Evolutionary conservation across 1,284 basidiomycete genomes (phyloP), one percentile per base, ranked within the genome.

Genomic region (Cutaneotrichosporon sp.): DNA sequence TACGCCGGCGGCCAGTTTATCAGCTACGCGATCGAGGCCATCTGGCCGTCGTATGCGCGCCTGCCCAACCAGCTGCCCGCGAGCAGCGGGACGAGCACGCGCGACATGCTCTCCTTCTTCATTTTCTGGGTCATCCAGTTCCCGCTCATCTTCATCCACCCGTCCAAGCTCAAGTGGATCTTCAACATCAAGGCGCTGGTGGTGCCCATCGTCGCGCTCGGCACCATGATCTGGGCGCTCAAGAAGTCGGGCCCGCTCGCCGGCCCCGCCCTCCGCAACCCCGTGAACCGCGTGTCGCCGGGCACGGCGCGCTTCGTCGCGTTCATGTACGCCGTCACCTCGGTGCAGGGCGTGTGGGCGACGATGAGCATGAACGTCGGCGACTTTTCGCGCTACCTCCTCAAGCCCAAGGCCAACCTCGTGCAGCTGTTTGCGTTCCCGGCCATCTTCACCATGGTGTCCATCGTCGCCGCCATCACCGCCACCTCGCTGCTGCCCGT

Each of bases 71-170:
- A 81, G 52, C 82, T 92, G 4, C 80, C 88, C 7, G 79, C 77
- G 1, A 80, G 78, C 31, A 82, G 87, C 36, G 82, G 87, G 60
- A 88, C 90, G 56, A 90, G 88, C 3, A 86, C 86, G 0, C 78
- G 81, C 45, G 85, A 87, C 64, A 72, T 78, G 55, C 60, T 77
- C 5, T 90, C 87, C 72, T 92, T 89, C 78, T 86, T 90, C 77
- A 74, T 92, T 33, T 91, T 87, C 80, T 91, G 89, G 89, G 54
- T 74, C n/a, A 62, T 75, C 34, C 75, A 73, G 62, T 63, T 78
- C 6, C 89, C 90, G 0, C 84, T 91, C 73, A 83, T 89, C 80
- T 81, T 91, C 55, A 81, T 91, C 54, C 89, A 89, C 22, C 89
- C 89, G 4, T 87, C 89, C 67, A 84, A 83, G 66, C 87, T 91